These are phyloP conservation scores for Vachellia collinsii DNA, from an alignment of 306 rosid species.

Conservation along the genomic window DNA sequence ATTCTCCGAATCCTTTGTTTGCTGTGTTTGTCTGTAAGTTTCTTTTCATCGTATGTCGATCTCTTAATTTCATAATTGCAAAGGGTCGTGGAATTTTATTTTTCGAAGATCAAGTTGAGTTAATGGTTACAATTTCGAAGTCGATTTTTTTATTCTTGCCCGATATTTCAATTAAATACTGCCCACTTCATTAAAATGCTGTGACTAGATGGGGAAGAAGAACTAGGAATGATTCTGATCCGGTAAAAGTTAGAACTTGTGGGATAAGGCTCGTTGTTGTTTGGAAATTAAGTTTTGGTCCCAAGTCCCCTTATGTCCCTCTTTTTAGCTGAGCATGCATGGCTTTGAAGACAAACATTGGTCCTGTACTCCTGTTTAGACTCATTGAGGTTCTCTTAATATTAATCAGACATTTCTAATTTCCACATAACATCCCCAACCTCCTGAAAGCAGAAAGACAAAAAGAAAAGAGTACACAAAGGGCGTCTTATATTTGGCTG, in stretches of 20 bases:
- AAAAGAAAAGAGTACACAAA: background rate
- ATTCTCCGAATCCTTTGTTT: slow-evolving; percentile 13
- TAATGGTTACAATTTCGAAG: background rate
- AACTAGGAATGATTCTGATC: background rate
- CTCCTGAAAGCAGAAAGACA: background rate
- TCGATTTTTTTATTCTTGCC: background rate
- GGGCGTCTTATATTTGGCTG: slow-evolving; percentile 6
- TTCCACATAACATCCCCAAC: background rate
- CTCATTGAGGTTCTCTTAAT: background rate
- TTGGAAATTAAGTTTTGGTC: slow-evolving; percentile 5
- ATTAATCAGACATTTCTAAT: background rate
- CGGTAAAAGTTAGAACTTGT: background rate
- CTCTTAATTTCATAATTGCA: background rate
- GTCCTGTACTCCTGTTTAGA: slow-evolving; percentile 15
- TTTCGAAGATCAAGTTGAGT: background rate
- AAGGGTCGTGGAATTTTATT: background rate
- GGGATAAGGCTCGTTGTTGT: too few relatives aligned
- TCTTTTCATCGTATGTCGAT: slow-evolving; percentile 3
- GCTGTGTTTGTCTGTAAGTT: background rate
- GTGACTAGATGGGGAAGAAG: slow-evolving; percentile 2
- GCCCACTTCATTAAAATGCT: slow-evolving; percentile 15
- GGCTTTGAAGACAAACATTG: slow-evolving; percentile 5
- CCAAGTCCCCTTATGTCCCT: slow-evolving; percentile 4
- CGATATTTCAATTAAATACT: slow-evolving; percentile 7
- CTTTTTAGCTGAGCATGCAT: background rate